A percentile compares a stretch with the other conserved stretches of the same genome.
Conservation (phyloP, 768 basidiomycete genomes). For the Russula sp. region DNA sequence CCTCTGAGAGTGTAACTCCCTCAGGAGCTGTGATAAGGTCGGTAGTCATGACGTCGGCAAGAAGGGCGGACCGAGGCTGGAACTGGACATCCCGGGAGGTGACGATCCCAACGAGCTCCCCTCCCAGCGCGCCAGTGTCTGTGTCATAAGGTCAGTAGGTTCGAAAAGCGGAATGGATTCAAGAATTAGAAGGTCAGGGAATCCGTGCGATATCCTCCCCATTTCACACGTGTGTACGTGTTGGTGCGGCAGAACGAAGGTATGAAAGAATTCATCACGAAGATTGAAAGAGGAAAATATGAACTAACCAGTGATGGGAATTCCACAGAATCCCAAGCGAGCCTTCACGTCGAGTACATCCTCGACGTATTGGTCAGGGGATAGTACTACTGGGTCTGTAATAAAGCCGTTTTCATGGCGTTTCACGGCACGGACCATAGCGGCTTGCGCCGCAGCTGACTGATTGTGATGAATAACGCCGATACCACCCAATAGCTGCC, state of each 20-base stretch:
- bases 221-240: conserved; percentile 67
- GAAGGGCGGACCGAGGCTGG: conserved; percentile 55
- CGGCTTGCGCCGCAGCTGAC: conserved; percentile 74
- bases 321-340: conserved; percentile 88
- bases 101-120: conserved; percentile 93
- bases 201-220: conserved; percentile 46
- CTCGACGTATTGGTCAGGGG: conserved; percentile 69
- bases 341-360: conserved; percentile 93
- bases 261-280: conserved; percentile 49
- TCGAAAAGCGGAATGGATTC: conserved; percentile 9
- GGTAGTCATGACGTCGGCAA: conserved; percentile 86
- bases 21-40: conserved; percentile 78
- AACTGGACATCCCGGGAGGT: conserved; percentile 97
- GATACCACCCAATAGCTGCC: conserved; percentile 84
- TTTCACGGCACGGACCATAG: conserved; percentile 97
- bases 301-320: conserved; percentile 93
- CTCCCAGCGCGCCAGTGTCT: conserved; percentile 85
- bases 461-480: conserved; percentile 99
- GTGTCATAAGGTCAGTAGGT: conserved; percentile 26
- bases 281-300: conserved; percentile 6
- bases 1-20: conserved; percentile 86
- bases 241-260: conserved; percentile 88
- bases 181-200: conserved; percentile 10
- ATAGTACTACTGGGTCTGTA: conserved; percentile 85
- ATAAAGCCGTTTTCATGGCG: conserved; percentile 99